phyloP scores from a whole-genome alignment of 768 basidiomycete genomes.

The Mycena vitilis region DNA sequence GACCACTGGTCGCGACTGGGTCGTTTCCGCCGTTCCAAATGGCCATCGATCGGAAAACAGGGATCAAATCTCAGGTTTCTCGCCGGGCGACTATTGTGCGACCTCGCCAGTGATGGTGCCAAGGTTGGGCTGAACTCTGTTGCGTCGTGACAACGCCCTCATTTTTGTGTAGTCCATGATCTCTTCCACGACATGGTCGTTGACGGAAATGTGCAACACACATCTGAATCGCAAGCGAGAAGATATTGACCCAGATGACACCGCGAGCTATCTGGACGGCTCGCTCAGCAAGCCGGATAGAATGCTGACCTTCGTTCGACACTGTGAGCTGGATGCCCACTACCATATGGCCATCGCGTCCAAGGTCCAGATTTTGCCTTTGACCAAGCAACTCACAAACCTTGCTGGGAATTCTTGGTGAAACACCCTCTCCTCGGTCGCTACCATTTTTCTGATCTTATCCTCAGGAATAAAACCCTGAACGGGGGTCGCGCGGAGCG shows the following conservation, averaged over 20 bases:
- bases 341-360: constrained; percentile 97
- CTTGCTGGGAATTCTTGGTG: constrained; percentile 98
- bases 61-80: constrained; percentile 88
- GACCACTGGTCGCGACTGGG: constrained; percentile 97
- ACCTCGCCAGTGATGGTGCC: constrained; percentile 93
- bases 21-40: constrained; percentile 85
- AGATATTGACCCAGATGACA: constrained; percentile 97
- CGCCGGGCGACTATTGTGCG: constrained; percentile 88
- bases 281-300: constrained; percentile 79
- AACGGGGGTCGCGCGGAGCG: constrained; percentile 98
- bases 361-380: constrained; percentile 92
- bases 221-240: constrained; percentile 88
- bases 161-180: constrained; percentile 83
- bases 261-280: constrained; percentile 89
- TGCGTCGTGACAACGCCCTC: neutral
- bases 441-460: constrained; percentile 1
- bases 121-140: constrained; percentile 65
- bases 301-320: constrained; percentile 88
- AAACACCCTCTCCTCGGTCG: neutral
- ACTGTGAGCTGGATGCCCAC: constrained; percentile 96
- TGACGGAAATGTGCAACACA: constrained; percentile 96
- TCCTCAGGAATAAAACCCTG: constrained; percentile 90
- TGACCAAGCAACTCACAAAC: constrained; percentile 94
- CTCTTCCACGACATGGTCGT: constrained; percentile 95
- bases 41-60: constrained; percentile 84